phyloP scores from a whole-genome alignment of 1,284 basidiomycete species.

The Puccinia novopanici region DNA sequence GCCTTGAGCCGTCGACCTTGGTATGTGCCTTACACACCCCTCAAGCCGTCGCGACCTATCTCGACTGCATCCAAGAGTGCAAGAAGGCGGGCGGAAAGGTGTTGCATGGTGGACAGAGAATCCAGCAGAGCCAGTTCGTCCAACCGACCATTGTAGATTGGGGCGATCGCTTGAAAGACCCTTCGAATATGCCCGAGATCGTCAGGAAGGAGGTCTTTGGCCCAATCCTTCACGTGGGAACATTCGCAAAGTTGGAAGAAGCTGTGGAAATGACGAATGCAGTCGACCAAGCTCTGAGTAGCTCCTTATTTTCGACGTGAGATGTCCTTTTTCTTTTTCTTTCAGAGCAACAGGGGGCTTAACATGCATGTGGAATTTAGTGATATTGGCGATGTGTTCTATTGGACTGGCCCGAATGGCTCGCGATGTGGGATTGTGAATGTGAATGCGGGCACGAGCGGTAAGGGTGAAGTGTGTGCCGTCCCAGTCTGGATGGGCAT shows the following conservation, averaged over 20 bases:
- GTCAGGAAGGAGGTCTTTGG: slow-evolving; percentile 85
- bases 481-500: background rate
- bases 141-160: slow-evolving; percentile 74
- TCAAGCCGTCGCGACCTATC: slow-evolving; percentile 70
- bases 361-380: background rate
- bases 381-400: slow-evolving; percentile 53
- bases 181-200: slow-evolving; percentile 66
- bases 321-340: background rate
- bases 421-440: slow-evolving; percentile 56
- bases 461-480: background rate
- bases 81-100: slow-evolving; percentile 73
- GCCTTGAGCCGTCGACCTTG: slow-evolving; percentile 71
- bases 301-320: slow-evolving; percentile 76
- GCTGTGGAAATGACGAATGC: slow-evolving; percentile 90
- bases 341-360: background rate
- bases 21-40: slow-evolving; percentile 82
- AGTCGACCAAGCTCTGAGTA: slow-evolving; percentile 85
- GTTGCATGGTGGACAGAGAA: slow-evolving; percentile 67
- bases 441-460: slow-evolving; percentile 53
- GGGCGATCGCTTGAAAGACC: slow-evolving; percentile 62
- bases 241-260: slow-evolving; percentile 85
- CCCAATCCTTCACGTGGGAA: slow-evolving; percentile 79
- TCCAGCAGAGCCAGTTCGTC: slow-evolving; percentile 68
- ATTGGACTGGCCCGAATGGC: slow-evolving; percentile 55
- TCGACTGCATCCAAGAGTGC: slow-evolving; percentile 68